Conservation (phyloP, 2,329 filamentous ascomycete genomes). For the Magnaporthiopsis poae region DNA sequence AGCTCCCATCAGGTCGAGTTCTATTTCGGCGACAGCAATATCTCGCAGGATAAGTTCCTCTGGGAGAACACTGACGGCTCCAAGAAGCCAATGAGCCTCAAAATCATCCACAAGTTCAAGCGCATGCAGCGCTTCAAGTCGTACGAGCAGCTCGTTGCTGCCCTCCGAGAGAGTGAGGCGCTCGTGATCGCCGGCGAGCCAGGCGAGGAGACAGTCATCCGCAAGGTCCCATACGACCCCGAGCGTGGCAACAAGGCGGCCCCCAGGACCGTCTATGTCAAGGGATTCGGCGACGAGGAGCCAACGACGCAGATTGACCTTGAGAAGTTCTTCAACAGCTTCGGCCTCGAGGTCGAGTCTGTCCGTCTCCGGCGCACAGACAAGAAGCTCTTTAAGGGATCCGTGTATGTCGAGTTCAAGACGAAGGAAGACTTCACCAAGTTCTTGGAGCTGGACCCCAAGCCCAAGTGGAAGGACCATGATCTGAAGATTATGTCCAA, state of each 20-base stretch:
- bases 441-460: constrained; percentile 70
- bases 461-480: constrained; percentile 74
- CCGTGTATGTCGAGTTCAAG: constrained; percentile 87
- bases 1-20: constrained; percentile 68
- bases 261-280: constrained; percentile 73
- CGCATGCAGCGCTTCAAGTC: constrained; percentile 94
- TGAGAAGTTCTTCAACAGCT: constrained; percentile 79
- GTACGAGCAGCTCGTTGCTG: constrained; percentile 70
- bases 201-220: constrained; percentile 60
- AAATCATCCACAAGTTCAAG: constrained; percentile 75
- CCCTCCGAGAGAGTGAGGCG: constrained; percentile 65
- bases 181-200: constrained; percentile 67
- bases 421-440: constrained; percentile 67
- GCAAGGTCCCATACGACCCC: constrained; percentile 62
- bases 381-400: constrained; percentile 79
- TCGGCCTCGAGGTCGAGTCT: constrained; percentile 60
- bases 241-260: constrained; percentile 51
- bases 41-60: constrained; percentile 80
- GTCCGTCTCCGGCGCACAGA: constrained; percentile 75
- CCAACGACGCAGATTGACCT: constrained; percentile 83
- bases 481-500: constrained; percentile 79
- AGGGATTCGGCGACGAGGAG: constrained; percentile 84
- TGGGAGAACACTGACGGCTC: constrained; percentile 67
- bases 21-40: constrained; percentile 88
- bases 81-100: constrained; percentile 73